Evolutionary conservation across 768 basidiomycete genomes (phyloP).

Genomic region (Clavaria fumosa): DNA sequence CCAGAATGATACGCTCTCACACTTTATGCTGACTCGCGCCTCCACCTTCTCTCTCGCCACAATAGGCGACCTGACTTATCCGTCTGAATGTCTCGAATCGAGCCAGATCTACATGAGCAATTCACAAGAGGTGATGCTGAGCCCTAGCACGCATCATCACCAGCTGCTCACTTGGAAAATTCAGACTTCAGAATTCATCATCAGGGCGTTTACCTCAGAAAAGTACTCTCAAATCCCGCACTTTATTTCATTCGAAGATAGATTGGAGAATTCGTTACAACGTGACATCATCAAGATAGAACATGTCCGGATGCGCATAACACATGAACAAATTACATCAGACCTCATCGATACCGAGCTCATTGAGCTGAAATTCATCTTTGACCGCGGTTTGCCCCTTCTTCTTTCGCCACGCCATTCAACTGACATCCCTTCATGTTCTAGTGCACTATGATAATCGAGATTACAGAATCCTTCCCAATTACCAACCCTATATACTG

Average conservation of each 20-base stretch:
- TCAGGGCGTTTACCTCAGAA: conserved; percentile 62
- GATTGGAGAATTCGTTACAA: conserved; percentile 72
- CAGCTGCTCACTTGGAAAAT: conserved; percentile 5
- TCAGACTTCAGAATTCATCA: conserved; percentile 66
- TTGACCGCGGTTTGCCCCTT: conserved; percentile 44
- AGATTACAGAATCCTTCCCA: conserved; percentile 63
- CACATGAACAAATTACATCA: conserved; percentile 54
- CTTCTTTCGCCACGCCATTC: conserved; percentile 1
- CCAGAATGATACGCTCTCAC: conserved; percentile 80
- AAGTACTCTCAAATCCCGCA: conserved; percentile 86
- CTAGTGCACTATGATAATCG: conserved; percentile 79
- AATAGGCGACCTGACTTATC: conserved; percentile 59
- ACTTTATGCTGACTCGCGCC: conserved; percentile 63
- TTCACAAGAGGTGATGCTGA: conserved; percentile 50
- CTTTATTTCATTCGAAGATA: conserved; percentile 68
- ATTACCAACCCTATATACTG: conserved; percentile 50
- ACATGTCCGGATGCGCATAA: conserved; percentile 68
- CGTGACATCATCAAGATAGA: conserved; percentile 73
- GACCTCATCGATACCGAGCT: conserved; percentile 73
- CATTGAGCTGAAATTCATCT: conserved; percentile 71
- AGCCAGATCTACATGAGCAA: conserved; percentile 72
- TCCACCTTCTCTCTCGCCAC: conserved; percentile 68
- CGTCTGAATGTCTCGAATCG: conserved; percentile 62
- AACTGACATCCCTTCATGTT: conserved; percentile 1
- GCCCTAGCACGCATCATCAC: not conserved